Evolutionary conservation across 305 asterid genomes (phyloP), one percentile per base, ranked within the genome.

Genomic region (Solanum hybrid): DNA sequence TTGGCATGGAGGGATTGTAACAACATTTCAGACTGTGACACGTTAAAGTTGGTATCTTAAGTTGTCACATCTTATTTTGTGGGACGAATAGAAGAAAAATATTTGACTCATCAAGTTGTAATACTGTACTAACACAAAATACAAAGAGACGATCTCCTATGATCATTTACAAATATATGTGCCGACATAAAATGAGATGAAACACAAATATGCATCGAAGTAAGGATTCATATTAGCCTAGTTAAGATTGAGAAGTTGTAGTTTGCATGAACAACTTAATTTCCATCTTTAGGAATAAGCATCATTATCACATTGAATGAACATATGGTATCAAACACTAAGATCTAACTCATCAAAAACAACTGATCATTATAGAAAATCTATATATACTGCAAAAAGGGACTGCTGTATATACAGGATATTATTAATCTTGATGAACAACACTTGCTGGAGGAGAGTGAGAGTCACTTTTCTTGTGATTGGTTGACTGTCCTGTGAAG

Each of bases 401-500:
- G 31, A 17, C 87, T 9, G 87, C 73, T 84, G 87, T 84, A 36
- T 36, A 78, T 34, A 51, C 27, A 82, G 2, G 66, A 82, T 29
- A 82, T 82, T 32, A 45, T 31, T 56, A 45, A 51, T 95, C 98
- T 42, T 92, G 92, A 86, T 92, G 92, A 86, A 76, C 77, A 35
- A 94, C 31, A 90, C 92, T 93, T 45, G 92, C 95, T 0, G 98
- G 97, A 1, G 98, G 98, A 2, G 97, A 94, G 13, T 97, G 97
- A 2, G 97, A 94, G 13, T 97, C 96, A 10, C 94, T 94, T 94
- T 88, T 97, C 87, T 84, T 84, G 69, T 84, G 87, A 84, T 87
- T 87, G 71, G 91, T 90, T 10, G 95, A 93, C 27, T 92, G 94
- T 31, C 97, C 99, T 0, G 98, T 95, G 73, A 95, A 92, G 71